Percentiles rank a stretch among this genome's conserved stretches.
Conservation (phyloP, 2,329 filamentous ascomycete species). For the Curvularia sp. region DNA sequence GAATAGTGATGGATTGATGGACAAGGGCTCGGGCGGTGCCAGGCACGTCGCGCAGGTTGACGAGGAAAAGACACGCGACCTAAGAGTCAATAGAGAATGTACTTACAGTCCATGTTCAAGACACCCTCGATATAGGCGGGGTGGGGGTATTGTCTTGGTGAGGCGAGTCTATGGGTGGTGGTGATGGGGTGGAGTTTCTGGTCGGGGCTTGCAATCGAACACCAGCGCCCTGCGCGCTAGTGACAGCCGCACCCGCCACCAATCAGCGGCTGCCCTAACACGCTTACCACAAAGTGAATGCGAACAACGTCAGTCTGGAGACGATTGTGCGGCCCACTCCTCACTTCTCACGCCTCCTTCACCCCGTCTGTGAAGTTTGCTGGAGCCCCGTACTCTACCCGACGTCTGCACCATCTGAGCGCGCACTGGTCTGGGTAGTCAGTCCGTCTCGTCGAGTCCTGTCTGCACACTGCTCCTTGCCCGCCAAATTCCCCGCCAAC, state of each 20-base stretch:
- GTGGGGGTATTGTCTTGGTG: slow-evolving; percentile 37
- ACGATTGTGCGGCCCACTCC: slow-evolving; percentile 13
- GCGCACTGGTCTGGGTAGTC: slow-evolving; percentile 5
- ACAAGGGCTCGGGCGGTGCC: slow-evolving; percentile 39
- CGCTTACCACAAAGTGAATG: slow-evolving; percentile 27
- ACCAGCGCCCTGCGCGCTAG: slow-evolving; percentile 14
- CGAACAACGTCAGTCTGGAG: slow-evolving; percentile 29
- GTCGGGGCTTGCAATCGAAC: slow-evolving; percentile 9
- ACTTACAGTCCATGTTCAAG: slow-evolving; percentile 68
- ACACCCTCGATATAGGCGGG: slow-evolving; percentile 51
- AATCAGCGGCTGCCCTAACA: slow-evolving; percentile 26
- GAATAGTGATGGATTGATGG: slow-evolving; percentile 46
- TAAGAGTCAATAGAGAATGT: slow-evolving; percentile 44
- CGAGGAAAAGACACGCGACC: slow-evolving; percentile 27
- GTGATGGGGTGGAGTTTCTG: slow-evolving; percentile 38
- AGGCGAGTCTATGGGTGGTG: slow-evolving; percentile 42
- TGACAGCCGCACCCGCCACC: slow-evolving; percentile 22
- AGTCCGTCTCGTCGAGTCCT: slow-evolving; percentile 15
- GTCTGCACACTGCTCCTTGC: slow-evolving; percentile 21
- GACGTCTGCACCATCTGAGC: slow-evolving; percentile 7
- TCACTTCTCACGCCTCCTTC: slow-evolving; percentile 14
- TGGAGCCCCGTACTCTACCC: slow-evolving; percentile 1
- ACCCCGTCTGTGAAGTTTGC: slow-evolving; percentile 5
- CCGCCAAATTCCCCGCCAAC: slow-evolving; percentile 31
- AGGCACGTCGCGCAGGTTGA: slow-evolving; percentile 28